Base-by-base conservation (phyloP, 495 filamentous ascomycete species). In the Aspergillus nanangensis region DNA sequence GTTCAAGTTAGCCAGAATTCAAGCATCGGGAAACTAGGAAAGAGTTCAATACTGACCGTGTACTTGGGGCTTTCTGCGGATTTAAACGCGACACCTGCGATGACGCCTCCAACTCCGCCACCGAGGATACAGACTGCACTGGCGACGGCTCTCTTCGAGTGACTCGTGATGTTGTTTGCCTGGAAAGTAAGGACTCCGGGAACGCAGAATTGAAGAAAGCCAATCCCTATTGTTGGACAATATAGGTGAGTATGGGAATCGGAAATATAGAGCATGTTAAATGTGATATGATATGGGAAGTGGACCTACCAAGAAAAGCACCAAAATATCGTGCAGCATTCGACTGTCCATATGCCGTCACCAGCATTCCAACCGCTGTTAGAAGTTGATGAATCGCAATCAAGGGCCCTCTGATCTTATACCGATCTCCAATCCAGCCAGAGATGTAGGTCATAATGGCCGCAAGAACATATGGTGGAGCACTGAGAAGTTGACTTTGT, bases 401-500 rank as follows among this genome's bases (percentile, higher is more conserved):
- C 7, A 29, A 7, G 5, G 25, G 25, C 11, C 11, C 25, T 29
- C 11, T 5, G 11, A 29, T 29, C 25, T 29, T 29, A 29, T 29
- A 29, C 5, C 7, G 25, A 29, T 11, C 25, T 29, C 25, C 5
- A 29, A 29, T 29, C 25, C 25, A 29, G 11, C 25, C 25, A 29
- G 25, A 29, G 25, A 29, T 11, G 11, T 29, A 29, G 25, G 25
- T 29, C 25, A 29, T 5, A 11, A 11, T 29, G 5, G 25, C 5
- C 25, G 25, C 25, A 29, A 29, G 7, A 11, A 29, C n/a, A n/a
- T 47, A 52, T 3, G 44, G 49, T 5, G 49, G 44, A 5, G 49
- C 49, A 13, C 44, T 47, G n/a, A 52, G 44, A 7, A 52, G 49
- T 19, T 52, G 49, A 13, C 32, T 35, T 14, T 52, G 10, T 3